These are phyloP conservation scores for Acacia confusa DNA, from an alignment of 306 rosid genomes.

Conservation along the genomic window DNA sequence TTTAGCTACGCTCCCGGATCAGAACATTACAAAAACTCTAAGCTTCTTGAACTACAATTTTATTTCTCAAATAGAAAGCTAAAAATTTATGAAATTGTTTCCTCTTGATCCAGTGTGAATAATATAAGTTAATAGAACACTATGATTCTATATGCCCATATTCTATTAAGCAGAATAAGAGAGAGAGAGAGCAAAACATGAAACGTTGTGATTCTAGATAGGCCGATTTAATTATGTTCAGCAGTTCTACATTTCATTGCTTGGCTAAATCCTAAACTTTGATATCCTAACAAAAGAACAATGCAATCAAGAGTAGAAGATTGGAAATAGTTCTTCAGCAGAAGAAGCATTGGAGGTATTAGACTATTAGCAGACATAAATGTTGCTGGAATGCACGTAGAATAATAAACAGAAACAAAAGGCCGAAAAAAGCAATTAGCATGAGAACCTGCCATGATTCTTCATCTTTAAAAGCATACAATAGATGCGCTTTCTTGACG, in stretches of 20 bases:
- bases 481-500: conserved; percentile 49
- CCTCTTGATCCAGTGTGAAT: too few relatives aligned
- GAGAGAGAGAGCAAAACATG: background rate
- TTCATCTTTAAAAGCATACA: conserved; percentile 68
- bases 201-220: background rate
- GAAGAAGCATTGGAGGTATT: background rate
- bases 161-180: background rate
- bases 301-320: background rate
- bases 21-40: background rate
- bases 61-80: too few relatives aligned
- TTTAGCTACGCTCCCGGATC: background rate
- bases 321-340: background rate
- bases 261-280: background rate
- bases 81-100: too few relatives aligned
- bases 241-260: background rate
- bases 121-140: background rate
- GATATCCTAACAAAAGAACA: background rate
- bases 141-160: background rate
- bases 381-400: background rate
- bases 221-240: background rate
- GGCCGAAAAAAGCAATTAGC: background rate
- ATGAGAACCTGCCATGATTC: conserved; percentile 92
- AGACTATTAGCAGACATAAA: background rate
- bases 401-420: background rate
- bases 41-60: too few relatives aligned